phyloP scores from a whole-genome alignment of 805 yeast species.

The Candida dajiaensis region DNA sequence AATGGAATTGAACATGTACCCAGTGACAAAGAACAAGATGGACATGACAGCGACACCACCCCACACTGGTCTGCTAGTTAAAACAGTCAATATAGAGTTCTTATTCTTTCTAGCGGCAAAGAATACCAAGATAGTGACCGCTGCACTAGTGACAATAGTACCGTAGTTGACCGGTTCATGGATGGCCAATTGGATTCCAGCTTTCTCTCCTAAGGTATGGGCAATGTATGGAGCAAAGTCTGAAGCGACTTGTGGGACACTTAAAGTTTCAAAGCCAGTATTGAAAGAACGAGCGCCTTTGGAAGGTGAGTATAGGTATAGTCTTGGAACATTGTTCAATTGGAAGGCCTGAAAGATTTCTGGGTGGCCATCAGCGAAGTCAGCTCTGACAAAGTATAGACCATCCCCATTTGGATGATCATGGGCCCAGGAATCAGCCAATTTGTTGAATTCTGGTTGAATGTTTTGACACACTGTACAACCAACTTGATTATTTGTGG shows the following conservation, averaged over 20 bases:
- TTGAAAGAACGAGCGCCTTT: slow-evolving; percentile 34
- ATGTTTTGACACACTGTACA: slow-evolving; percentile 71
- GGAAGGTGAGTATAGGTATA: slow-evolving; percentile 56
- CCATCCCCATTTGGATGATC: slow-evolving; percentile 52
- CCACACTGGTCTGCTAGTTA: slow-evolving; percentile 63
- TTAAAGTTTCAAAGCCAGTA: slow-evolving; percentile 23
- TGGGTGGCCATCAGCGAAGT: slow-evolving; percentile 52
- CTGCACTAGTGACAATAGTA: slow-evolving; percentile 25
- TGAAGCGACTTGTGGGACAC: slow-evolving; percentile 25
- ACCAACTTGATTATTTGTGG: slow-evolving; percentile 65
- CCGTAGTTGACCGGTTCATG: slow-evolving; percentile 35
- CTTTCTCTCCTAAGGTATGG: slow-evolving; percentile 20
- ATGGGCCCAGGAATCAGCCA: slow-evolving; percentile 59
- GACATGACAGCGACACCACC: slow-evolving; percentile 56
- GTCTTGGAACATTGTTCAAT: slow-evolving; percentile 73
- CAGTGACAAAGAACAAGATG: slow-evolving; percentile 70
- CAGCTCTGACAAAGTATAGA: slow-evolving; percentile 70
- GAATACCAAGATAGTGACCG: slow-evolving; percentile 28
- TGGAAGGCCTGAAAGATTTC: slow-evolving; percentile 37
- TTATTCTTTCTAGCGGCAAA: slow-evolving; percentile 28
- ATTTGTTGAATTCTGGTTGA: slow-evolving; percentile 53
- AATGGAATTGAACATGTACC: slow-evolving; percentile 91
- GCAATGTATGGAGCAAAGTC: slow-evolving; percentile 28
- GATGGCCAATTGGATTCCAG: slow-evolving; percentile 20
- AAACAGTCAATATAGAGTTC: slow-evolving; percentile 31